Percentiles rank a stretch among this genome's conserved stretches.
phyloP scores from a whole-genome alignment of 768 basidiomycete species.

The Tulasnella sp. region DNA sequence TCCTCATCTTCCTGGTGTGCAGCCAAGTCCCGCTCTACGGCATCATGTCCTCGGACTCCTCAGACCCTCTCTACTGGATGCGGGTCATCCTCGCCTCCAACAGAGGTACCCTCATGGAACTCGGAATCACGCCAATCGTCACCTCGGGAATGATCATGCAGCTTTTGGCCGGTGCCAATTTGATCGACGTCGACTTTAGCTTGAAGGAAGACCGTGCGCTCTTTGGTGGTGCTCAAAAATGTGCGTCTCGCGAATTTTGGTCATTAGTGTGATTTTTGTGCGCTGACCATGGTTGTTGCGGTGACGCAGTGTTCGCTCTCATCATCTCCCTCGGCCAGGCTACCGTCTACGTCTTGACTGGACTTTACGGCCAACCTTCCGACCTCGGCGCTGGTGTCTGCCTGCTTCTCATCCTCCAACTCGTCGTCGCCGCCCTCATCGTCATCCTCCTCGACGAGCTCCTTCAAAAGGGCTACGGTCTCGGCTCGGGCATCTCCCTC shows the following conservation, averaged over 20 bases:
- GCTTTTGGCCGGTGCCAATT: slow-evolving; percentile 90
- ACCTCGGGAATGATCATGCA: slow-evolving; percentile 99
- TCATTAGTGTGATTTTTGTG: neutral
- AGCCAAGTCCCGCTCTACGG: slow-evolving; percentile 98
- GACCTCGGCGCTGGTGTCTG: slow-evolving; percentile 96
- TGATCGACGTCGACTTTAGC: slow-evolving; percentile 95
- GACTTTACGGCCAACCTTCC: slow-evolving; percentile 88
- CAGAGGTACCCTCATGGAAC: slow-evolving; percentile 97
- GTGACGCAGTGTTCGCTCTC: slow-evolving; percentile 76
- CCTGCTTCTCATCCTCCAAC: slow-evolving; percentile 92
- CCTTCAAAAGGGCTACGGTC: slow-evolving; percentile 97
- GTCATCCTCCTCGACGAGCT: slow-evolving; percentile 93
- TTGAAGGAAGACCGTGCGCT: slow-evolving; percentile 95
- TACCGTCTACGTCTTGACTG: slow-evolving; percentile 93
- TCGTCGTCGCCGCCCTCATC: slow-evolving; percentile 86
- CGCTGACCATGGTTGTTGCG: neutral
- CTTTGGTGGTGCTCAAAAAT: slow-evolving; percentile 94
- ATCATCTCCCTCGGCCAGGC: slow-evolving; percentile 95
- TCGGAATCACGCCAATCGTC: slow-evolving; percentile 95
- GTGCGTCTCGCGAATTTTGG: slow-evolving; percentile 41
- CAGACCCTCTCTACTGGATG: slow-evolving; percentile 99
- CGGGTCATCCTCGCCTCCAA: slow-evolving; percentile 98
- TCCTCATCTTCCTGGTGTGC: slow-evolving; percentile 98
- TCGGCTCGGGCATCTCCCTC: slow-evolving; percentile 95
- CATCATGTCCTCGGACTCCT: slow-evolving; percentile 99